These are phyloP conservation scores for Claviceps lovelessii DNA, from an alignment of 2,329 filamentous ascomycete species.

Conservation along the genomic window DNA sequence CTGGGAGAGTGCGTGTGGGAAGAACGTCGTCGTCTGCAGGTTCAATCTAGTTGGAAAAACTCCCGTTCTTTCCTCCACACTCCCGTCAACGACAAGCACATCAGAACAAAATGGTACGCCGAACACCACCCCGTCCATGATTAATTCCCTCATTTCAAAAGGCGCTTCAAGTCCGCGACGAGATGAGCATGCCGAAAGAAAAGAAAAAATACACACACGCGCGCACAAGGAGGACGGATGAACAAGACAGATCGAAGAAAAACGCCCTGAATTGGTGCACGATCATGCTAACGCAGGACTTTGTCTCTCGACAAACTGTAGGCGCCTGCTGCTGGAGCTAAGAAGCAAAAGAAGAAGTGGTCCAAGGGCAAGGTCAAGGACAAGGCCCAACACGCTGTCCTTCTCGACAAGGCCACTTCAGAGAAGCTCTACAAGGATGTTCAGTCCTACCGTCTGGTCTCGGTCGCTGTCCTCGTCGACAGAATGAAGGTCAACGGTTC, in stretches of 20 bases:
- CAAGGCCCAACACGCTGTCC: constrained; percentile 98
- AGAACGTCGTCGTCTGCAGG: constrained; percentile 13
- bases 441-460: constrained; percentile 98
- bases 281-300: constrained; percentile 3
- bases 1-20: background rate
- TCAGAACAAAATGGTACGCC: constrained; percentile 31
- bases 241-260: background rate
- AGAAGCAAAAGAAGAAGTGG: constrained; percentile 41
- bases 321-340: constrained; percentile 33
- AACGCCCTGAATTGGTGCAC: constrained; percentile 13
- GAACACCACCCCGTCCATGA: constrained; percentile 2
- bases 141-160: background rate
- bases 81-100: constrained; percentile 25
- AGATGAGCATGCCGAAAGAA: background rate
- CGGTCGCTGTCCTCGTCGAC: constrained; percentile 95
- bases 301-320: constrained; percentile 8
- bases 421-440: constrained; percentile 99
- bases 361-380: constrained; percentile 77
- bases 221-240: background rate
- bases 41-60: constrained; percentile 14
- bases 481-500: constrained; percentile 99
- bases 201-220: background rate
- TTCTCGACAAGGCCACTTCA: constrained; percentile 93
- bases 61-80: constrained; percentile 22
- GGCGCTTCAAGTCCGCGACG: background rate